Conservation (phyloP, 148 eudicot genomes). For the Amaranthus palmeri region DNA sequence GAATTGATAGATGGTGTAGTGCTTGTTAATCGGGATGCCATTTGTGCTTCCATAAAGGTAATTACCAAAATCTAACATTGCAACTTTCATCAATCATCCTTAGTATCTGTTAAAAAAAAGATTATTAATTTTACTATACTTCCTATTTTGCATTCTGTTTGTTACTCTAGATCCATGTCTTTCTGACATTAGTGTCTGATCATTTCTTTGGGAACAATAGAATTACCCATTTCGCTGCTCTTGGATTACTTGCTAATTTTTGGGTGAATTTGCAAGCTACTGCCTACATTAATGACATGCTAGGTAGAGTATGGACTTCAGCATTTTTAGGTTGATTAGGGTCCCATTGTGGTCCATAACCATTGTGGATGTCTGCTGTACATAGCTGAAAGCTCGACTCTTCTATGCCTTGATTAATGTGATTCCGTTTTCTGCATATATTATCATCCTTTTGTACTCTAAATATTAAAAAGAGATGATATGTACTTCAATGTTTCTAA, state of each 20-base stretch:
- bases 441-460: background rate
- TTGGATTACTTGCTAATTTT: too few relatives aligned
- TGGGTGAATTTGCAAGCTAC: too few relatives aligned
- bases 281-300: background rate
- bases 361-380: background rate
- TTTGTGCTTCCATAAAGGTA: slow-evolving; percentile 98
- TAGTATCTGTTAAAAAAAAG: background rate
- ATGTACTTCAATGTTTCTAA: background rate
- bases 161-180: background rate
- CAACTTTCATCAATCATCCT: background rate
- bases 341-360: background rate
- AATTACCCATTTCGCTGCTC: background rate
- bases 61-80: background rate
- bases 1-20: slow-evolving; percentile 90
- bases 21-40: slow-evolving; percentile 96
- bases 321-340: background rate
- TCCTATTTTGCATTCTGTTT: background rate
- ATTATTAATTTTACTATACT: background rate
- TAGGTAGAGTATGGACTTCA: background rate
- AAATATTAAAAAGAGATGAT: background rate
- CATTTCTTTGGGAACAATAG: background rate
- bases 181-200: background rate
- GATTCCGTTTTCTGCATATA: background rate
- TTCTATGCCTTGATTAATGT: background rate
- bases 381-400: background rate